Evolutionary conservation across 106 monocot species (phyloP).

Genomic region (Dendrobium nobile): DNA sequence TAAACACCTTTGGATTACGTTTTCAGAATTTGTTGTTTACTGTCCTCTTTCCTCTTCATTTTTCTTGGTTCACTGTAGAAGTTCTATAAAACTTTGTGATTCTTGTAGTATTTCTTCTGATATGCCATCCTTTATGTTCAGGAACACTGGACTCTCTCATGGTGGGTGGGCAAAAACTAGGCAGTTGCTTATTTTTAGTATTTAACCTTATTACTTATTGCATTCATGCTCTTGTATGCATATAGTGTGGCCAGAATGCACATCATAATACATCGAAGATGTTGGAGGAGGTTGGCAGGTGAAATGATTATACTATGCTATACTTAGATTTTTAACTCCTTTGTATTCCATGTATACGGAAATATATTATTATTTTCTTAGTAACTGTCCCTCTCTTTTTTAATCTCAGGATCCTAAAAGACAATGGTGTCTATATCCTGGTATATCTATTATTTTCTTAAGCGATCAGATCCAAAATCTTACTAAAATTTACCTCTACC

Average conservation of each 20-base stretch:
- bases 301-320: background rate
- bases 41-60: background rate
- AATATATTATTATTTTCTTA: background rate
- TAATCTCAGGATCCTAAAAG: slow-evolving; percentile 66
- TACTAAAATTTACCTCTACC: background rate
- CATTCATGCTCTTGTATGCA: slow-evolving; percentile 11
- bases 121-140: slow-evolving; percentile 31
- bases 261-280: slow-evolving; percentile 70
- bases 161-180: slow-evolving; percentile 48
- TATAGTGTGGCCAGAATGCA: slow-evolving; percentile 80
- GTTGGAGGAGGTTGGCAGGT: slow-evolving; percentile 91
- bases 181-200: slow-evolving; percentile 10
- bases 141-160: slow-evolving; percentile 96
- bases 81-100: background rate
- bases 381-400: slow-evolving; percentile 1
- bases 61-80: slow-evolving; percentile 1
- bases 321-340: background rate
- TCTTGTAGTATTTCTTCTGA: slow-evolving; percentile 20
- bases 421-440: slow-evolving; percentile 89
- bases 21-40: background rate
- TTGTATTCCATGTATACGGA: background rate
- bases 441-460: slow-evolving; percentile 30
- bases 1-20: background rate
- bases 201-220: slow-evolving; percentile 13
- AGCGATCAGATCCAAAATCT: background rate